Base-by-base conservation (phyloP, 2,329 filamentous ascomycete genomes). In the Lachnellula arida region DNA sequence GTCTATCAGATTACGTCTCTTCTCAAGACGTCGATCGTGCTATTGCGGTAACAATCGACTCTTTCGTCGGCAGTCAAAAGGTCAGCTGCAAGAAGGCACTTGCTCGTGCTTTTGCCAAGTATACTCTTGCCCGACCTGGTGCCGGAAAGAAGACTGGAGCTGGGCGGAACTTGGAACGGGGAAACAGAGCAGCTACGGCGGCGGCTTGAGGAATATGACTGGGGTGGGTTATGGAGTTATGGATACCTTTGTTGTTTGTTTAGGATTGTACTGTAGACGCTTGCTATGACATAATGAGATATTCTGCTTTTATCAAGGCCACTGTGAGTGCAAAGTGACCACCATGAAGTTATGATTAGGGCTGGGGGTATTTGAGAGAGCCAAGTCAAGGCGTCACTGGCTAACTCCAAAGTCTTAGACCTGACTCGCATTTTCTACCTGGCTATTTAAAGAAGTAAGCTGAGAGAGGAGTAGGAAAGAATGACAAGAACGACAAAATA, bases 31-130 rank as follows among this genome's bases (percentile, higher is more conserved):
- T 99, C 65, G 94, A 99, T 73, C 90, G 94, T 44, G 94, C 94
- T 56, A 99, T 99, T 68, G 91, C 92, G 14, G 94, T 99, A 6
- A 96, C 94, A 0, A 90, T 99, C 2, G 92, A 97, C 63, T 95
- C 89, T 54, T 99, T 99, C 69, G 90, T 99, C 44, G 90, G 89
- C 59, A 95, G 89, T 66, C 94, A 99, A 72, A 99, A 99, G 78
- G 85, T 97, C 67, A 96, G 90, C 76, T 94, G 90, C 76, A 99
- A 97, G 81, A 97, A 96, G 79, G 91, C 94, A 15, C 81, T 99
- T 46, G 89, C 91, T 0, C 81, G 94, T 57, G 91, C 94, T 4
- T 99, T 99, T 76, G 91, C 94, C 67, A 99, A 99, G 78, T 99
- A 97, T 70, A 89, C 87, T 1, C 72, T 85, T 50, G 77, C 67